phyloP scores from a whole-genome alignment of 345 rosid genomes.

The Rhodomyrtus tomentosa region DNA sequence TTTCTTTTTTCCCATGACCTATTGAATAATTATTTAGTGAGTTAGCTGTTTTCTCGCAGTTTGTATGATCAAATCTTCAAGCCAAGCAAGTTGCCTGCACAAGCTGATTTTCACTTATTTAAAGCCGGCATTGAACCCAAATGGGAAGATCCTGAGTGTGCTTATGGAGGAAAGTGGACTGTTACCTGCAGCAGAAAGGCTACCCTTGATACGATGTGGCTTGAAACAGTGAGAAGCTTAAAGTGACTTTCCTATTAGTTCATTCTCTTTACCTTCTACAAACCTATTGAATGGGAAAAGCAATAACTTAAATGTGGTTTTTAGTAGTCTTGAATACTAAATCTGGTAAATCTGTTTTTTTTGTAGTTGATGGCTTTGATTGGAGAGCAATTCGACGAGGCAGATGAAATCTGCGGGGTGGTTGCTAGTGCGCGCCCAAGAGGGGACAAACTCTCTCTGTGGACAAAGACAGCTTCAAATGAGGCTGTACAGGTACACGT shows the following conservation, averaged over 20 bases:
- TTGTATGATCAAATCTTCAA: slow-evolving; percentile 67
- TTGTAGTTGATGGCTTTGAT: slow-evolving; percentile 79
- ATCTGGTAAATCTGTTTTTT: neutral
- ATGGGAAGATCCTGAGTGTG: slow-evolving; percentile 98
- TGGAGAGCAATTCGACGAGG: slow-evolving; percentile 90
- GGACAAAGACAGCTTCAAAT: slow-evolving; percentile 83
- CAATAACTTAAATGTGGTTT: neutral
- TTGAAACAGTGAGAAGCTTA: slow-evolving; percentile 50
- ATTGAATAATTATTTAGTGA: neutral
- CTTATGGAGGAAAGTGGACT: slow-evolving; percentile 90
- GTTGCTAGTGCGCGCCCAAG: slow-evolving; percentile 84
- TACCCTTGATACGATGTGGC: slow-evolving; percentile 66
- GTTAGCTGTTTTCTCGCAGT: slow-evolving; percentile 23
- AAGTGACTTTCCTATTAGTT: neutral
- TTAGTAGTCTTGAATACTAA: neutral
- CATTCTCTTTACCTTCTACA: neutral
- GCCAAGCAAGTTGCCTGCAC: slow-evolving; percentile 56
- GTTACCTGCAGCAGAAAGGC: slow-evolving; percentile 36
- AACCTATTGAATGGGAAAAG: neutral
- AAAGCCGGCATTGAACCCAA: slow-evolving; percentile 87
- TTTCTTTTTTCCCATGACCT: neutral
- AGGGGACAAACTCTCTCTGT: slow-evolving; percentile 79
- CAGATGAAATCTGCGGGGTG: slow-evolving; percentile 86
- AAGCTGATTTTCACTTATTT: slow-evolving; percentile 79
- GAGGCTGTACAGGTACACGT: slow-evolving; percentile 78